Evolutionary conservation across 345 rosid species (phyloP), one percentile per base, ranked within the genome.

Genomic region (Anastatica hierochuntica): DNA sequence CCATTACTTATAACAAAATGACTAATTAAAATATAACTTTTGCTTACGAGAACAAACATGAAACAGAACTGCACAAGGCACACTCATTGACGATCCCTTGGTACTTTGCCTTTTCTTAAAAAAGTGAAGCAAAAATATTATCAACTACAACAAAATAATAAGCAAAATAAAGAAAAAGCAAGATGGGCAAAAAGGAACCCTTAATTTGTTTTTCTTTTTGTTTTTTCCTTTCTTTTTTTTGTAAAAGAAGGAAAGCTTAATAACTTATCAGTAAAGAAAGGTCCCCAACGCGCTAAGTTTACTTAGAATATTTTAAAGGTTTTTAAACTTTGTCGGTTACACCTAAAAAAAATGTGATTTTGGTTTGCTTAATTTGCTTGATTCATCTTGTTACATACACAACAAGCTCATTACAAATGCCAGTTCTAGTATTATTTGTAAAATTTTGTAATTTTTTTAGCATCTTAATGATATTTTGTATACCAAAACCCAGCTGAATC

Each of bases 81-180:
- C 57, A 64, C 63, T 64, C 63, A 64, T 64, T 48, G 43, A 64
- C 7, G 44, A 64, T 13, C 39, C 56, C 31, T 45, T 39, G 43
- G 12, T 56, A 49, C 63, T 64, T 64, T 56, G 35, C 21, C 68
- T 63, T 64, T 54, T 44, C 44, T 56, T 29, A 8, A 4, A 4
- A 48, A 41, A 39, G 38, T 12, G 23, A 49, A 18, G 8, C 12
- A 49, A 13, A 37, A 47, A 5, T 37, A 58, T 19, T 6, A 37
- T 16, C 2, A 24, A 14, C 12, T 17, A 8, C 26, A 19, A 21
- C 0, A 20, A 36, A 12, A 10, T 11, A 38, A 19, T 1, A 35
- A 20, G 15, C 24, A 37, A 24, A 62, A 14, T 34, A 63, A 63
- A 30, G 20, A 20, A 21, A 56, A 43, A 49, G 56, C 36, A 41